These are phyloP conservation scores for Xylariaceae sp. DNA, from an alignment of 2,329 filamentous ascomycete species.

Conservation along the genomic window DNA sequence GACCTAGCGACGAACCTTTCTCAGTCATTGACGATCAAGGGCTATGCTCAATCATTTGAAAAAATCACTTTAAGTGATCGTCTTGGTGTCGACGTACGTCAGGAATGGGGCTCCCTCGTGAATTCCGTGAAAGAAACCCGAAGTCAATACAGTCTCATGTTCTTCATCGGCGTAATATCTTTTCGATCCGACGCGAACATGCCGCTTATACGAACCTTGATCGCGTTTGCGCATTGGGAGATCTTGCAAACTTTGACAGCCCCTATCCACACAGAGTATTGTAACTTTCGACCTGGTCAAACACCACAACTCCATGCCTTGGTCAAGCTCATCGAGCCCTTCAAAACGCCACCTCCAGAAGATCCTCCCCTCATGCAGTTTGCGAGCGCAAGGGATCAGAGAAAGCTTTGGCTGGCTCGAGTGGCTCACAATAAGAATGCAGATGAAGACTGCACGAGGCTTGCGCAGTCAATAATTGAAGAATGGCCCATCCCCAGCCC, in stretches of 20 bases:
- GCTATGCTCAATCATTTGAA: constrained; percentile 24
- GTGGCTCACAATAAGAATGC: constrained; percentile 35
- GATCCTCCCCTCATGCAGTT: constrained; percentile 24
- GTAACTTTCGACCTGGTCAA: constrained; percentile 40
- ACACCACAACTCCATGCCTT: constrained; percentile 38
- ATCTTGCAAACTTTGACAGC: constrained; percentile 42
- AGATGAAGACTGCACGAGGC: constrained; percentile 37
- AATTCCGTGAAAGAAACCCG: constrained; percentile 16
- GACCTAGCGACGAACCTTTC: constrained; percentile 27
- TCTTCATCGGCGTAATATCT: constrained; percentile 29
- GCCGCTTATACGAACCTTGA: constrained; percentile 37
- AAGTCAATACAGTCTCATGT: constrained; percentile 26
- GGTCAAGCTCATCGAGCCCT: constrained; percentile 37
- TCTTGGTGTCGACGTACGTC: constrained; percentile 27
- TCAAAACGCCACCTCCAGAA: constrained; percentile 32
- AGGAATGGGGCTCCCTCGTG: constrained; percentile 33
- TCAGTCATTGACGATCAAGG: constrained; percentile 23
- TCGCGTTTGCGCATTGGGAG: constrained; percentile 46
- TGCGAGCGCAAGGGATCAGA: constrained; percentile 35
- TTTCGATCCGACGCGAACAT: constrained; percentile 32
- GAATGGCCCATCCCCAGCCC: constrained; percentile 50
- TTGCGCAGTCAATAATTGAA: constrained; percentile 46
- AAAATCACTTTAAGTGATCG: constrained; percentile 29
- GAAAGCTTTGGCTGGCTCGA: constrained; percentile 37
- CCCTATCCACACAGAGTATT: constrained; percentile 41